Conservation (phyloP, 768 basidiomycete species). For the Pulveroboletus sp. region DNA sequence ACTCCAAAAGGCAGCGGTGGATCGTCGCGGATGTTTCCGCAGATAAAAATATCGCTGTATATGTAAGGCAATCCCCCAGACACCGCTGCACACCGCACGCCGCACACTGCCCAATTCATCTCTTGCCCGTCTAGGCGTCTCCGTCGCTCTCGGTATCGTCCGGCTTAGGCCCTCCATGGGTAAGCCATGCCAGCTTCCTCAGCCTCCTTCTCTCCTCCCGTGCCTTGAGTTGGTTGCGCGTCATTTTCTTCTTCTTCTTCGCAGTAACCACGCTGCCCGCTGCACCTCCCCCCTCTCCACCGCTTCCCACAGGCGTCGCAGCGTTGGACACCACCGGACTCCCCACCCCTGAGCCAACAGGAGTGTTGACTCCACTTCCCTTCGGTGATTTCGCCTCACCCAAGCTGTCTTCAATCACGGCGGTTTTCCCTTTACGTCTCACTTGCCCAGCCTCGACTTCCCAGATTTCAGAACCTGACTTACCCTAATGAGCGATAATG, state of each 20-base stretch:
- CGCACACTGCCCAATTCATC: no score
- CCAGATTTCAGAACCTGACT: conserved; percentile 87
- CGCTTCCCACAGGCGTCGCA: conserved; percentile 76
- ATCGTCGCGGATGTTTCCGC: conserved; percentile 29
- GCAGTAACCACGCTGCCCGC: conserved; percentile 34
- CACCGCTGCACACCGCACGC: conserved; percentile 7
- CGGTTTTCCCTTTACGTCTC: conserved; percentile 83
- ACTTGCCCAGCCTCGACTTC: conserved; percentile 82
- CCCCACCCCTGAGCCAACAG: conserved; percentile 61
- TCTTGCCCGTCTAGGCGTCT: conserved; percentile 15
- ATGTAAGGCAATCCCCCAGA: conserved; percentile 13
- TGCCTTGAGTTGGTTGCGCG: conserved; percentile 85
- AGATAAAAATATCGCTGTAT: not conserved
- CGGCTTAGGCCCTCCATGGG: conserved; percentile 74
- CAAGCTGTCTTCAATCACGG: conserved; percentile 81
- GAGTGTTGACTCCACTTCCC: conserved; percentile 69
- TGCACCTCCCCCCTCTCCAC: conserved; percentile 54
- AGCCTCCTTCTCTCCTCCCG: conserved; percentile 79
- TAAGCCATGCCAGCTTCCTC: conserved; percentile 81
- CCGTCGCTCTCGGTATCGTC: conserved; percentile 75
- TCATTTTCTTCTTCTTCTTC: conserved; percentile 87
- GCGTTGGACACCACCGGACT: conserved; percentile 66
- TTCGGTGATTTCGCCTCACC: conserved; percentile 63
- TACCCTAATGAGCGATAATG: conserved; percentile 14
- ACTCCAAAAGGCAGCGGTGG: conserved; percentile 27